Conservation (phyloP, 1,139 yeast species). For the Keqinozyma sinolaborantium region DNA sequence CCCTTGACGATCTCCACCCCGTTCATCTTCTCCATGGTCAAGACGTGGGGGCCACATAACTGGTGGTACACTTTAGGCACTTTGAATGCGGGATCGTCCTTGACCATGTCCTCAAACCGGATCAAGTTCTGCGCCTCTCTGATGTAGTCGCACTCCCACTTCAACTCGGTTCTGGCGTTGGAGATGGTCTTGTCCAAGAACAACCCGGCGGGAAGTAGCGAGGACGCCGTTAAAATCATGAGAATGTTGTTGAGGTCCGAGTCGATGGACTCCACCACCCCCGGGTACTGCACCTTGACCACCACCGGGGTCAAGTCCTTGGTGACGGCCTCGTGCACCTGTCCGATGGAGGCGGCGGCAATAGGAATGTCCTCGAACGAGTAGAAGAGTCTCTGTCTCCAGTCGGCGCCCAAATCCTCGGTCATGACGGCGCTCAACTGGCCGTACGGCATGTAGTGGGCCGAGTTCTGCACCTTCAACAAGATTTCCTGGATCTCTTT, state of each 20-base stretch:
- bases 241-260: conserved; percentile 85
- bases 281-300: conserved; percentile 97
- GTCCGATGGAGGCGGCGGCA: conserved; percentile 98
- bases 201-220: conserved; percentile 85
- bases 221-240: conserved; percentile 79
- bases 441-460: conserved; percentile 94
- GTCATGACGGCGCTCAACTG: conserved; percentile 79
- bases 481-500: conserved; percentile 78
- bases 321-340: conserved; percentile 84
- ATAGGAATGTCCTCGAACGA: conserved; percentile 85
- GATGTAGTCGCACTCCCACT: conserved; percentile 96
- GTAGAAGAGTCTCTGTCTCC: conserved; percentile 69
- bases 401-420: conserved; percentile 68
- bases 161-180: conserved; percentile 87
- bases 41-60: conserved; percentile 74
- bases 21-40: conserved; percentile 86
- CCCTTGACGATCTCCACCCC: conserved; percentile 84
- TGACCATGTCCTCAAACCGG: conserved; percentile 58
- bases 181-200: conserved; percentile 90
- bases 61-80: conserved; percentile 83
- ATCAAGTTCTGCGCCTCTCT: conserved; percentile 84
- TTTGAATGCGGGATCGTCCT: conserved; percentile 64
- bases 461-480: conserved; percentile 85
- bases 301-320: conserved; percentile 71
- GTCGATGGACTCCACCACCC: conserved; percentile 92